Evolutionary conservation across 164 flowering plant genomes (phyloP), one percentile per base, ranked within the genome.

Genomic region (Vitis rotundifolia): DNA sequence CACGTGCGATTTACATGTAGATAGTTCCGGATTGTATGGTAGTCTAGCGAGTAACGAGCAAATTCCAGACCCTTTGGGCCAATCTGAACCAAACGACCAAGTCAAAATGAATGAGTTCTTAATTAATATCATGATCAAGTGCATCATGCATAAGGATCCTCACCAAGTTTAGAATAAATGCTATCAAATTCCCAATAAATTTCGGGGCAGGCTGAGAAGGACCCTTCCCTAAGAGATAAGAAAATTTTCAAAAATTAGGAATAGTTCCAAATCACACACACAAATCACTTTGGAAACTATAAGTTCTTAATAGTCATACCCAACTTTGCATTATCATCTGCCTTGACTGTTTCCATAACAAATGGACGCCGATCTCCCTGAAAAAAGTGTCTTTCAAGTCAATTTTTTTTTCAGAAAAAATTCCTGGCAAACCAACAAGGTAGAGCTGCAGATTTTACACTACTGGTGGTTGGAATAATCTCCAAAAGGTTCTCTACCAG

Each of bases 11-110:
- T 87, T 6, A 87, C 89, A 71, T 95, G 73, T 59, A 95, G 78
- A 79, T 91, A 90, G 75, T 95, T 95, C 47, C 99, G 78, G 70
- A 95, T 90, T 53, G 99, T 95, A 68, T 95, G 99, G 82, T 95
- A 95, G 70, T 94, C 98, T 26, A 95, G 81, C 2, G 99, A 95
- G 77, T 95, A 95, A 11, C 97, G 93, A 11, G 98, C 99, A 70
- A 95, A 95, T 76, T 95, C 99, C 49, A 95, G 84, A 68, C 99
- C 99, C 73, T 91, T 95, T 12, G 99, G 98, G 22, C 99, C 99
- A 88, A 95, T 75, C 99, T 95, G 81, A 64, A 68, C 58, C 48
- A 68, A 64, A 60, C 44, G 49, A 78, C 47, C 14, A 68, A 54
- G 63, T 49, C 16, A 69, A 53, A 44, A 68, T 73, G 48, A 67